Conservation (phyloP, 306 rosid species). For the Ziziphus jujuba region DNA sequence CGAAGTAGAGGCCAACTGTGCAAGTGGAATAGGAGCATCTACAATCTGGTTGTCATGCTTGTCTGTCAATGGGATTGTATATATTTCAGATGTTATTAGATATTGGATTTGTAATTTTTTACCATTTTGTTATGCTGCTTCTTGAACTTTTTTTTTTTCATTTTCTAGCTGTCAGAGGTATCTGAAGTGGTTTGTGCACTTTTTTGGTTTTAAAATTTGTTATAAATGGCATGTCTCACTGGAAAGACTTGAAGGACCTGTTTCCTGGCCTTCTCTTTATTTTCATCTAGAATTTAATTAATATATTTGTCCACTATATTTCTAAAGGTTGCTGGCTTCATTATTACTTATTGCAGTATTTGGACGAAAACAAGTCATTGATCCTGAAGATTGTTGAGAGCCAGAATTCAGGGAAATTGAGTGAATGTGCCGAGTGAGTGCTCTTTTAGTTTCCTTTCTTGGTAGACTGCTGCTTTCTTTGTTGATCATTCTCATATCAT, state of each 20-base stretch:
- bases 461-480: slow-evolving; percentile 2
- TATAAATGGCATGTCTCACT: slow-evolving; percentile 1
- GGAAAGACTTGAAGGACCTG: background rate
- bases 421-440: slow-evolving; percentile 97
- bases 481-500: slow-evolving; percentile 9
- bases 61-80: no score
- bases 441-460: background rate
- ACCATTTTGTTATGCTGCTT: no score
- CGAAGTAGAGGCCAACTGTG: no score
- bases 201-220: background rate
- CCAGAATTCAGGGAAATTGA: slow-evolving; percentile 89
- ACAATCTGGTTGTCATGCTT: no score
- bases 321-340: slow-evolving; percentile 15
- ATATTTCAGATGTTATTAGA: no score
- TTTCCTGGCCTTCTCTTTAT: background rate
- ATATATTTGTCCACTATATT: background rate
- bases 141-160: no score
- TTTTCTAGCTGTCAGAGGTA: background rate
- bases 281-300: background rate
- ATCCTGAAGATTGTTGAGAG: slow-evolving; percentile 98
- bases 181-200: background rate
- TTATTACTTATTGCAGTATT: slow-evolving; percentile 56
- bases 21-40: no score
- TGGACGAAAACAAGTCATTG: slow-evolving; percentile 99
- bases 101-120: no score